Evolutionary conservation across 192 early-diverging fungal genomes (phyloP).

Genomic region (Funneliformis mosseae): DNA sequence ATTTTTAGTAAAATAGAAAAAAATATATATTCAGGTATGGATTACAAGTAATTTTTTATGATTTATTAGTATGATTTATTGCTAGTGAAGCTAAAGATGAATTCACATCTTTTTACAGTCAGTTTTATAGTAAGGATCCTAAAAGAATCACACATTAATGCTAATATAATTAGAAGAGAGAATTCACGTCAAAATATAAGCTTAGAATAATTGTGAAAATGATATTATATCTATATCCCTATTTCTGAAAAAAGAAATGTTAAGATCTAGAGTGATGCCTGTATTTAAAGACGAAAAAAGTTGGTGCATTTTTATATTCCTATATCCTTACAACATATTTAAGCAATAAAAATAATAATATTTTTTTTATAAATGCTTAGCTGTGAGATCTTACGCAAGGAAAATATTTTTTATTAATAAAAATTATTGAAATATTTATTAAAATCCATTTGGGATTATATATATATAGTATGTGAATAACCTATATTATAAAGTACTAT

Average conservation of each 20-base stretch:
- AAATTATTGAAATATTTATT: no score
- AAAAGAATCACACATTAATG: no score
- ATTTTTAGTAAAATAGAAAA: no score
- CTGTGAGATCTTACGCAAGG: slow-evolving; percentile 3
- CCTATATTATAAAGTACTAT: slow-evolving; percentile 11
- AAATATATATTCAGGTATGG: no score
- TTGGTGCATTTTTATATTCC: background rate
- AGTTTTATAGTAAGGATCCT: background rate
- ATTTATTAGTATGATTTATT: background rate
- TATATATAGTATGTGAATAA: slow-evolving; percentile 19
- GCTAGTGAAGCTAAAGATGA: slow-evolving; percentile 23
- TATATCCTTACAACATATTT: background rate
- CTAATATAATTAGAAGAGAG: no score
- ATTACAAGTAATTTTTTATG: no score
- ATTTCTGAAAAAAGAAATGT: background rate
- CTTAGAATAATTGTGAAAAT: slow-evolving; percentile 2
- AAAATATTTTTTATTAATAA: background rate
- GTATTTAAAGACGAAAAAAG: no score
- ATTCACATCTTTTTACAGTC: slow-evolving; percentile 1
- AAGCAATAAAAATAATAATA: no score
- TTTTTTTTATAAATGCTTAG: no score
- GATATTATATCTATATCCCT: background rate
- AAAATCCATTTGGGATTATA: background rate
- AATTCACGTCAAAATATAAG: no score
- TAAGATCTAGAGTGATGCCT: no score